Conservation (phyloP, 1,284 basidiomycete genomes). For the Rhodotorula sp. region DNA sequence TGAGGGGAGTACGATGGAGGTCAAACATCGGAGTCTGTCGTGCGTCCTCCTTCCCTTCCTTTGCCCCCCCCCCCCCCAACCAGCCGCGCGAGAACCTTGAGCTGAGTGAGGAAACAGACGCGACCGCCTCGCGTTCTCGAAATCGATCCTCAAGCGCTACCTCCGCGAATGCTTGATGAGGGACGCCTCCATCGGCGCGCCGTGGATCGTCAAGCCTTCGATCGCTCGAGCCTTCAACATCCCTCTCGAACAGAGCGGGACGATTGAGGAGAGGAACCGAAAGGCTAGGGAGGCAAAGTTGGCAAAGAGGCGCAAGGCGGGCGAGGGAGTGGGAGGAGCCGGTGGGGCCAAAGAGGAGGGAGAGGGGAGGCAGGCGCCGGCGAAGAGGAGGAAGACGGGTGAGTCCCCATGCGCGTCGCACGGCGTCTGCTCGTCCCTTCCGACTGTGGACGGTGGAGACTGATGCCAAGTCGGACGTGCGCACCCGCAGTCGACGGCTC, state of each 20-base stretch:
- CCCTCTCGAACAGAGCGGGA: constrained; percentile 77
- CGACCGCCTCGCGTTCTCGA: constrained; percentile 90
- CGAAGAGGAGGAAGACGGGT: constrained; percentile 75
- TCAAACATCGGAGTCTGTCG: constrained; percentile 76
- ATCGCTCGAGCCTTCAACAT: constrained; percentile 82
- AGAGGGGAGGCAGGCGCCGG: constrained; percentile 53
- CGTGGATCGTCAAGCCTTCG: constrained; percentile 86
- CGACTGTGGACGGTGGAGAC: too few species aligned
- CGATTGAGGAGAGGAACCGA: constrained; percentile 73
- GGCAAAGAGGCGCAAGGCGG: constrained; percentile 52
- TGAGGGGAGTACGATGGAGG: constrained; percentile 71
- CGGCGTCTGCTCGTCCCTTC: too few species aligned
- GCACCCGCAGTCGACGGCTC: not conserved
- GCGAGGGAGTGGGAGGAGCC: too few species aligned
- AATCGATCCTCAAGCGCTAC: constrained; percentile 92
- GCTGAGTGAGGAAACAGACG: constrained; percentile 52
- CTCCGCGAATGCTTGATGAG: constrained; percentile 90
- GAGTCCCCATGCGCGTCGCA: constrained; percentile 42
- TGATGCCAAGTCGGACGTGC: not conserved
- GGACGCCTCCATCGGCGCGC: constrained; percentile 83
- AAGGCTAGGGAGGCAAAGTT: constrained; percentile 70
- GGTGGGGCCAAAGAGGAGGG: not conserved
- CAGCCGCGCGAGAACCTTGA: not conserved
- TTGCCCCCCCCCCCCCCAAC: not conserved
- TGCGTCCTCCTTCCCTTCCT: constrained; percentile 50